These are phyloP conservation scores for Saturnispora mendoncae DNA, from an alignment of 805 yeast species.

Conservation along the genomic window DNA sequence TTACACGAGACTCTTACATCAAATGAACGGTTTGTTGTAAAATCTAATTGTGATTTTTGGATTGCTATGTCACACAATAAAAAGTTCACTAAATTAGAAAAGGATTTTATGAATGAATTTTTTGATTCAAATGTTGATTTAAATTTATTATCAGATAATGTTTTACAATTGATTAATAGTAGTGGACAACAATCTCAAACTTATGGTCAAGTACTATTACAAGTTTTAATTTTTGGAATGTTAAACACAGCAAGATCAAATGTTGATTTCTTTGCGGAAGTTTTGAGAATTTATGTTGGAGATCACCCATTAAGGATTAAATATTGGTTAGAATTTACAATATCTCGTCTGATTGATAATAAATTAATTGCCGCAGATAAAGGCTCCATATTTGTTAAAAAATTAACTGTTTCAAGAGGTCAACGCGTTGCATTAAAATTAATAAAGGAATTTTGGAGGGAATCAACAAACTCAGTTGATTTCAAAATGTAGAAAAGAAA, in stretches of 20 bases:
- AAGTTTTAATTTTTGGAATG: conserved; percentile 34
- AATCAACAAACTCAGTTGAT: conserved; percentile 46
- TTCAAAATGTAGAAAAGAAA: conserved; percentile 19
- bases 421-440: conserved; percentile 48
- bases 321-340: conserved; percentile 33
- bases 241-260: conserved; percentile 50
- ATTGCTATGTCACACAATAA: conserved; percentile 29
- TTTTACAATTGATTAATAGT: conserved; percentile 15
- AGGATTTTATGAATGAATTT: conserved; percentile 3
- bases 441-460: conserved; percentile 57
- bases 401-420: conserved; percentile 56
- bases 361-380: conserved; percentile 19
- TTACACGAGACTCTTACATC: conserved; percentile 32
- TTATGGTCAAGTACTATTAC: conserved; percentile 27
- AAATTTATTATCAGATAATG: not conserved
- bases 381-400: conserved; percentile 42
- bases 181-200: conserved; percentile 25
- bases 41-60: conserved; percentile 51
- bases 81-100: conserved; percentile 2
- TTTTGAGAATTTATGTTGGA: conserved; percentile 26
- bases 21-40: conserved; percentile 48
- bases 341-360: conserved; percentile 14
- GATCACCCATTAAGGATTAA: conserved; percentile 3
- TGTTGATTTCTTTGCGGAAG: conserved; percentile 47
- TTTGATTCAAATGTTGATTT: not conserved